Percentiles rank a stretch among this genome's conserved stretches.
phyloP scores from a whole-genome alignment of 768 basidiomycete species.

The Hericium alpestre region DNA sequence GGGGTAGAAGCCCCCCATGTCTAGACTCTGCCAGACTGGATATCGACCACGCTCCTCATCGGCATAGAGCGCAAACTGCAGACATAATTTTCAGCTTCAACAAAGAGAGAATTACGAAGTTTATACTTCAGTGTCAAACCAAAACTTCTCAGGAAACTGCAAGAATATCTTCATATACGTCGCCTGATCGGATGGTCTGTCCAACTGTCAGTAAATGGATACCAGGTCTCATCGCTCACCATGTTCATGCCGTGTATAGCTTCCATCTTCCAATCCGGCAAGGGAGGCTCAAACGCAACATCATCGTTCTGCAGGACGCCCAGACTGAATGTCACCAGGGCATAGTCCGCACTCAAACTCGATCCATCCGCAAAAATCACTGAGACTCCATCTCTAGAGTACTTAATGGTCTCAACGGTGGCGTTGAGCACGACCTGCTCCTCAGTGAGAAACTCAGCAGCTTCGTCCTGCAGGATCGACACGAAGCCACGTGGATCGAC shows the following conservation, averaged over 20 bases:
- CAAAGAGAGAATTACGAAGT: background rate
- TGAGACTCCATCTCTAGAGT: constrained; percentile 33
- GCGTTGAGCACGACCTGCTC: constrained; percentile 39
- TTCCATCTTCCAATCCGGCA: constrained; percentile 53
- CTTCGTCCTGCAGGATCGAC: constrained; percentile 45
- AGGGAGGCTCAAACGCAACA: constrained; percentile 38
- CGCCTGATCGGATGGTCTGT: constrained; percentile 20
- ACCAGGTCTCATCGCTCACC: constrained; percentile 21
- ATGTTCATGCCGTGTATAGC: constrained; percentile 54
- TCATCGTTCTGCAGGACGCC: constrained; percentile 45
- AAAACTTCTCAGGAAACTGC: constrained; percentile 7
- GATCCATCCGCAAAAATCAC: constrained; percentile 37
- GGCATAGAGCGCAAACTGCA: constrained; percentile 6
- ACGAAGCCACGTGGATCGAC: constrained; percentile 58
- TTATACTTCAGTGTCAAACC: constrained; percentile 18
- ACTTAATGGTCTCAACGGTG: constrained; percentile 36
- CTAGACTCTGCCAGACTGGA: constrained; percentile 57
- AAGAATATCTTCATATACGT: constrained; percentile 55
- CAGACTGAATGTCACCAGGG: constrained; percentile 56
- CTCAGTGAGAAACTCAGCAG: constrained; percentile 38
- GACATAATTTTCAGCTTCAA: background rate
- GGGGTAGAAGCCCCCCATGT: constrained; percentile 44
- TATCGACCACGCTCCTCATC: constrained; percentile 22
- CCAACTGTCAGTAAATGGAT: background rate
- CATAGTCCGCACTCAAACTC: constrained; percentile 42